Evolutionary conservation across 2,329 filamentous ascomycete genomes (phyloP).

Genomic region (Paraphaeosphaeria sporulosa): DNA sequence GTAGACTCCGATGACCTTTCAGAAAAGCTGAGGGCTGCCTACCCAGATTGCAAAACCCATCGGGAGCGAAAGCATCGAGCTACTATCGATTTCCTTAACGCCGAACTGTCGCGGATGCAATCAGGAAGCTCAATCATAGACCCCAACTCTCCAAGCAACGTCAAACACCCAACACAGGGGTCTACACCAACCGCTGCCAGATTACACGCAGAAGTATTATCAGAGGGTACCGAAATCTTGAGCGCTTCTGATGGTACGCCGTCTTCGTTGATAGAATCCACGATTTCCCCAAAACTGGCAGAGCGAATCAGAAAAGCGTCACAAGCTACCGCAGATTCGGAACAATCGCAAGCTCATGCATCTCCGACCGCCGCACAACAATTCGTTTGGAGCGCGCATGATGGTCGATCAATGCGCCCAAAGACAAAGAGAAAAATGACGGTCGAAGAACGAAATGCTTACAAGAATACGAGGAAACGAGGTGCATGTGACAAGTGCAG

Average conservation of each 20-base stretch:
- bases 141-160: not conserved
- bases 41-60: constrained; percentile 28
- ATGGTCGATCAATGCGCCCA: constrained; percentile 28
- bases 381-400: constrained; percentile 34
- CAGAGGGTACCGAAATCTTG: constrained; percentile 5
- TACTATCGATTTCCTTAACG: constrained; percentile 35
- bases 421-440: constrained; percentile 41
- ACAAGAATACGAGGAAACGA: constrained; percentile 35
- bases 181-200: constrained; percentile 11
- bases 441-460: constrained; percentile 28
- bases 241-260: constrained; percentile 15
- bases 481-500: constrained; percentile 39
- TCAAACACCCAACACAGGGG: not conserved
- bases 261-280: constrained; percentile 10
- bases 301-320: constrained; percentile 6
- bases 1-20: constrained; percentile 35
- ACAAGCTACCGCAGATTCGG: constrained; percentile 3
- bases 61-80: constrained; percentile 38
- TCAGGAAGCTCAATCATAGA: not conserved
- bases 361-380: constrained; percentile 20
- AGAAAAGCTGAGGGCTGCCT: constrained; percentile 30
- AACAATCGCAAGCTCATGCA: not conserved
- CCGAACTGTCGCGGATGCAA: constrained; percentile 32
- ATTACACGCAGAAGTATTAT: not conserved
- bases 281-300: constrained; percentile 6